Conservation (phyloP, 129 eudicot species). For the Artemisia argyi region DNA sequence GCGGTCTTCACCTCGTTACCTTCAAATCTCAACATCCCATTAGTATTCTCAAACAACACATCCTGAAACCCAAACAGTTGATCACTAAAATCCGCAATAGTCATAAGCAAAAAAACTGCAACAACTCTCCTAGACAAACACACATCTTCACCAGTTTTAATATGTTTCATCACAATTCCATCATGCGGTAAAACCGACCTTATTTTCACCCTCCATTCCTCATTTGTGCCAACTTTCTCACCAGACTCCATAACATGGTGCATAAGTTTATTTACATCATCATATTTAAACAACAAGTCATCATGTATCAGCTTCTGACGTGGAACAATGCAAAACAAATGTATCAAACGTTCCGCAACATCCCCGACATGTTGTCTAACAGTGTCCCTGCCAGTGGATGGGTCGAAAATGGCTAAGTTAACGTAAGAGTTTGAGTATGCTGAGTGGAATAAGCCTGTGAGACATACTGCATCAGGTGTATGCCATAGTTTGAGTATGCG, state of each 20-base stretch:
- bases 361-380: slow-evolving; percentile 75
- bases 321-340: slow-evolving; percentile 73
- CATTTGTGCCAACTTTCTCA: slow-evolving; percentile 26
- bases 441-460: slow-evolving; percentile 92
- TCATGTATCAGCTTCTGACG: slow-evolving; percentile 77
- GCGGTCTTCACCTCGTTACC: slow-evolving; percentile 28
- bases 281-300: slow-evolving; percentile 32
- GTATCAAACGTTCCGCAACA: slow-evolving; percentile 74
- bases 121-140: slow-evolving; percentile 51
- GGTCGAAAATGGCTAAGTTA: slow-evolving; percentile 90
- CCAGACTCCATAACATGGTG: slow-evolving; percentile 51
- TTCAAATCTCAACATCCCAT: slow-evolving; percentile 50
- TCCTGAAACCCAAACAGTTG: slow-evolving; percentile 71
- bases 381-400: slow-evolving; percentile 71
- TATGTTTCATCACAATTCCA: slow-evolving; percentile 63
- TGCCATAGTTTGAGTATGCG: slow-evolving; percentile 82
- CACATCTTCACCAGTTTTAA: slow-evolving; percentile 62
- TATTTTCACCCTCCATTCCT: slow-evolving; percentile 56
- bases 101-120: slow-evolving; percentile 62
- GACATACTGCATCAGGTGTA: slow-evolving; percentile 65
- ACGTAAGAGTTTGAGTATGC: slow-evolving; percentile 96
- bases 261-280: slow-evolving; percentile 38
- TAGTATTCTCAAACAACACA: slow-evolving; percentile 42
- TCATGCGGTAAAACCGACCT: slow-evolving; percentile 44
- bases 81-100: slow-evolving; percentile 81